Conservation (phyloP, 176 grass and related monocot genomes). For the Carex littledalei region DNA sequence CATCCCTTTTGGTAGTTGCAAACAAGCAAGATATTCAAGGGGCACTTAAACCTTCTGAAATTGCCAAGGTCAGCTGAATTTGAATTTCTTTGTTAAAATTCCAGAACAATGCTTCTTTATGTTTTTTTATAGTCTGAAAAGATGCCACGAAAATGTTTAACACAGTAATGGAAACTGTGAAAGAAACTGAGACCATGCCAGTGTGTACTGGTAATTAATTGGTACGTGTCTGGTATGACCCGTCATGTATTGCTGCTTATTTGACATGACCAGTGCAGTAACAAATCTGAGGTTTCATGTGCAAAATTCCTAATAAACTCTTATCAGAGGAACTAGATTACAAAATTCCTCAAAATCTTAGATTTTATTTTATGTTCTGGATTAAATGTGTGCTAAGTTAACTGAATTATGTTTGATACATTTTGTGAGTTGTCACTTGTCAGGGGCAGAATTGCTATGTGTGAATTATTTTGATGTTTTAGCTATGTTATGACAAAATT, state of each 20-base stretch:
- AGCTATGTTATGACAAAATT: too few species aligned
- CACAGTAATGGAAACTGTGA: neutral
- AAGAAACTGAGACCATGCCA: neutral
- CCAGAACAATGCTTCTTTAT: neutral
- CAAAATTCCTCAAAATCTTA: too few species aligned
- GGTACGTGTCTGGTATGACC: neutral
- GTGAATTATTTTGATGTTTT: too few species aligned
- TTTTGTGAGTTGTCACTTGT: too few species aligned
- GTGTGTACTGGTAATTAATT: neutral
- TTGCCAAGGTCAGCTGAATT: constrained; percentile 60
- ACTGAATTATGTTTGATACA: too few species aligned
- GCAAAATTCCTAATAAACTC: too few species aligned
- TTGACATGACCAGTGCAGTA: too few species aligned
- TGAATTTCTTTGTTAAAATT: neutral
- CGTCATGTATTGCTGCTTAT: neutral
- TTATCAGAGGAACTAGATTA: too few species aligned
- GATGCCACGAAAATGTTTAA: neutral
- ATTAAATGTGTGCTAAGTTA: too few species aligned
- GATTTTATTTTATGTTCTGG: too few species aligned
- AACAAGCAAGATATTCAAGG: constrained; percentile 98
- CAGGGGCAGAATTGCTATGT: too few species aligned
- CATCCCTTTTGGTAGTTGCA: constrained; percentile 89
- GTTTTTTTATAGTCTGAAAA: neutral
- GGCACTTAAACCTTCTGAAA: constrained; percentile 73
- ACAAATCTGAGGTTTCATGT: too few species aligned